Conservation (phyloP, 495 filamentous ascomycete species). For the Podospora pseudocomata region DNA sequence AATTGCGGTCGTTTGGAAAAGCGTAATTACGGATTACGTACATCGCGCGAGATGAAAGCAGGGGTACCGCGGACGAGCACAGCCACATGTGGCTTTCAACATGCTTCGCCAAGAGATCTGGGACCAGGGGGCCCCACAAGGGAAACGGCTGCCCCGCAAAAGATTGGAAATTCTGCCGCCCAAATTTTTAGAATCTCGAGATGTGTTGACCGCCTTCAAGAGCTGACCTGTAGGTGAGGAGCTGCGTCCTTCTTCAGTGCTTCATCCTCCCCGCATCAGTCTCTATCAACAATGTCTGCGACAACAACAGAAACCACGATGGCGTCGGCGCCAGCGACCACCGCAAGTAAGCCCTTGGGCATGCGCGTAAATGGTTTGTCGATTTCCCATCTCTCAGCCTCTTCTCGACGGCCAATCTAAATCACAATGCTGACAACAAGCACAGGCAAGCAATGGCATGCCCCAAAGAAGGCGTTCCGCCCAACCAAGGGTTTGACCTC, state of each 20-base stretch:
- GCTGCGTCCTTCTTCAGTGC: background rate
- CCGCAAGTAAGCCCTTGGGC: conserved; percentile 41
- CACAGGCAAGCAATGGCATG: conserved; percentile 92
- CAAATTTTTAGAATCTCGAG: conserved; percentile 4
- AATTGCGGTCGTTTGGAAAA: background rate
- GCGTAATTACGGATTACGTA: background rate
- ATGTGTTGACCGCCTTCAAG: conserved; percentile 2
- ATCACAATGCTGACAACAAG: background rate
- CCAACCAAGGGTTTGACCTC: conserved; percentile 70
- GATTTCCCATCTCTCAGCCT: background rate
- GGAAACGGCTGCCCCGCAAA: conserved; percentile 3
- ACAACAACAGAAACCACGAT: conserved; percentile 11
- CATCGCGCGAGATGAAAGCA: background rate
- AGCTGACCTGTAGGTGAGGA: background rate
- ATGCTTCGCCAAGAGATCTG: conserved; percentile 1
- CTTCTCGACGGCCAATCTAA: conserved; percentile 12
- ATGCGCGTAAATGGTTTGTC: conserved; percentile 63
- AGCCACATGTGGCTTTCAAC: background rate
- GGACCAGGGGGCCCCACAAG: background rate
- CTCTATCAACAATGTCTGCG: conserved; percentile 23
- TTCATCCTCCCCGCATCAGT: background rate
- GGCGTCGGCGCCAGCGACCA: conserved; percentile 1
- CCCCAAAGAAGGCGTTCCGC: conserved; percentile 78
- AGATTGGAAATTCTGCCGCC: background rate
- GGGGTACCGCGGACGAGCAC: background rate